Conservation (phyloP, 352 stramenopile species). For the Saprolegnia diclina region DNA sequence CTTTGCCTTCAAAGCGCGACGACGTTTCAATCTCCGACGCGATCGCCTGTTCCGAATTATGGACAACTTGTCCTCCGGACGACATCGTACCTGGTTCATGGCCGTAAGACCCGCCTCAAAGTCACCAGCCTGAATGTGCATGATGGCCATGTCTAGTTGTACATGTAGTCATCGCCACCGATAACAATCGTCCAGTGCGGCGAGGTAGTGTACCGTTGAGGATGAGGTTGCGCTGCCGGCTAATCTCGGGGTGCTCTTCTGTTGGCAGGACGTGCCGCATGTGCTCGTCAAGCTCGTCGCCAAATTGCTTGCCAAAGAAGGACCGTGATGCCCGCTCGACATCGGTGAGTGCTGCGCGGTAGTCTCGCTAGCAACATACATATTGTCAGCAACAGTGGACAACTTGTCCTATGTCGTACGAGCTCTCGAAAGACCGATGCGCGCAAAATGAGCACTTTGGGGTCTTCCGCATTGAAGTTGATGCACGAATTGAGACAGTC, state of each 20-base stretch:
- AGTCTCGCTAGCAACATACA: background rate
- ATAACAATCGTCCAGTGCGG: background rate
- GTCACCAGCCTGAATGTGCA: slow-evolving; percentile 9
- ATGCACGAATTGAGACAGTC: slow-evolving; percentile 56
- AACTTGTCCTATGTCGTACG: slow-evolving; percentile 11
- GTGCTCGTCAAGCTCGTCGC: slow-evolving; percentile 33
- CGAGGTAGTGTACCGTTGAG: slow-evolving; percentile 52
- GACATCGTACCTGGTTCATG: slow-evolving; percentile 51
- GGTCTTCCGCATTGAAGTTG: slow-evolving; percentile 61
- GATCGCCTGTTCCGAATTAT: slow-evolving; percentile 33
- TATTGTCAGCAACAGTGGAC: background rate
- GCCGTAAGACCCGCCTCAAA: slow-evolving; percentile 70
- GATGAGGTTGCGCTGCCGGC: slow-evolving; percentile 64
- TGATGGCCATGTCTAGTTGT: slow-evolving; percentile 22
- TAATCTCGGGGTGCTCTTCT: slow-evolving; percentile 53
- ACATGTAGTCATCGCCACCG: no score
- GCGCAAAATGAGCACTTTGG: slow-evolving; percentile 61
- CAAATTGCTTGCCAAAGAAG: slow-evolving; percentile 13
- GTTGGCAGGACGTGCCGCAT: slow-evolving; percentile 28
- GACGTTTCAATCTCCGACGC: slow-evolving; percentile 44
- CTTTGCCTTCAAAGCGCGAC: slow-evolving; percentile 41
- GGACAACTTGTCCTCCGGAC: background rate
- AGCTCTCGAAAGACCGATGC: slow-evolving; percentile 60
- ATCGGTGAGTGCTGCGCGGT: slow-evolving; percentile 18
- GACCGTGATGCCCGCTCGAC: slow-evolving; percentile 18